Evolutionary conservation across 305 asterid genomes (phyloP), one percentile per base, ranked within the genome.

Genomic region (Solanum hybrid): DNA sequence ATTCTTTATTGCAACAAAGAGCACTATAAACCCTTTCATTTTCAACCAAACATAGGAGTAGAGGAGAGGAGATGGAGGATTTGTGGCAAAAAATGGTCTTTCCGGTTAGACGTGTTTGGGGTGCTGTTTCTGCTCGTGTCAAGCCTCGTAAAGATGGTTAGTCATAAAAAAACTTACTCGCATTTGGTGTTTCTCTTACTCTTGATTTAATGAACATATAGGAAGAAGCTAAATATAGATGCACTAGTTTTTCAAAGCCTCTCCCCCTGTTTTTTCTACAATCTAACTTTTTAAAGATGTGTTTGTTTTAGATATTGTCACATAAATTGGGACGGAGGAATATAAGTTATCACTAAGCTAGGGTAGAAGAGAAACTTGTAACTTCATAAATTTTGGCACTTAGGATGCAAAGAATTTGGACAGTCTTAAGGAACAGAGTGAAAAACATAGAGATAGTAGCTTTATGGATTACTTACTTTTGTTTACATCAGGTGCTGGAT

Each of bases 21-120:
- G 15, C 24, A 82, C 36, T 82, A 14, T 27, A 82, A 82, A 82
- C 7, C 22, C 70, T 82, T 83, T 0, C 5, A 31, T 61, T 27
- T 83, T 33, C 88, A 27, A 27, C 37, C 72, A 39, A 45, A 31
- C 29, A 57, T 26, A 14, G 38, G 24, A 61, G 72, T 61, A 61
- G 24, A 27, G 91, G 61, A 92, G 93, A 97, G 91, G 89, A 79
- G 89, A 97, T 95, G 98, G 98, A 95, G 86, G 90, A 88, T 78
- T 95, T 93, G 96, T 94, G 96, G 97, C 95, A 93, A 31, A 97
- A 95, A 84, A 92, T 97, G 92, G 97, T 94, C 9, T 95, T 95
- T 89, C 98, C 99, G 34, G 97, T 96, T 79, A 89, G 98, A 76
- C 95, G 96, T 91, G 98, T 92, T 34, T 97, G 98, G 98, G 88